phyloP scores from a whole-genome alignment of 1,284 basidiomycete genomes.

The Pyrrhoderma lamaoense region DNA sequence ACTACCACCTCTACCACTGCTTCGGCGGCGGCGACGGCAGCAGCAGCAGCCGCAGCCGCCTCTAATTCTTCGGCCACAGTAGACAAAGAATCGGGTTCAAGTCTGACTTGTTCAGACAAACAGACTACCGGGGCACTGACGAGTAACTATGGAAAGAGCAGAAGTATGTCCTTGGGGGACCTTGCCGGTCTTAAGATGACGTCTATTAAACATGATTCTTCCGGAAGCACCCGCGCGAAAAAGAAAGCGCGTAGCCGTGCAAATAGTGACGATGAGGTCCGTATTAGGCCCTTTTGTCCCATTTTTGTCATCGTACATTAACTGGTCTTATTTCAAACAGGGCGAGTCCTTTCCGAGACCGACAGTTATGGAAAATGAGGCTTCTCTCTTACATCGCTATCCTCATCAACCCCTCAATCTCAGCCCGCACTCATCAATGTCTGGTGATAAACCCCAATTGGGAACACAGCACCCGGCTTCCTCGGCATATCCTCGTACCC shows the following conservation, averaged over 20 bases:
- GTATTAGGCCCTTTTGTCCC: constrained; percentile 22
- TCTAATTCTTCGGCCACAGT: too few relatives aligned
- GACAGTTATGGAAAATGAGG: constrained; percentile 32
- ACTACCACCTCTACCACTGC: neutral
- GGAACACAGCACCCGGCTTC: constrained; percentile 18
- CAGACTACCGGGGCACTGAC: neutral
- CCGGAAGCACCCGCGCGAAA: constrained; percentile 31
- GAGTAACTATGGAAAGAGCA: constrained; percentile 9
- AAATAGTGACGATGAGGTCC: constrained; percentile 73
- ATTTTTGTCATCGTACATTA: constrained; percentile 8
- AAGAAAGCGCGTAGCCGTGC: constrained; percentile 73
- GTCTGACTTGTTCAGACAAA: neutral
- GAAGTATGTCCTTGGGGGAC: constrained; percentile 25
- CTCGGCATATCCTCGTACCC: constrained; percentile 16
- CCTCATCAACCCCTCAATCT: constrained; percentile 5
- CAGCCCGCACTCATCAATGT: neutral
- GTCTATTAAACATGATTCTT: constrained; percentile 17
- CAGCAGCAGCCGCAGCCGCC: too few relatives aligned
- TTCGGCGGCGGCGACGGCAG: neutral
- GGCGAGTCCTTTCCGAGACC: constrained; percentile 64
- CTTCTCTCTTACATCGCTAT: constrained; percentile 6
- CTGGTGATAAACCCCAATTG: too few relatives aligned
- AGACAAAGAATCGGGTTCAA: neutral
- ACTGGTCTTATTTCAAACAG: constrained; percentile 30
- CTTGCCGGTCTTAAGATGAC: constrained; percentile 26